Conservation (phyloP, 1,284 basidiomycete genomes). For the Ceratobasidium sp. region DNA sequence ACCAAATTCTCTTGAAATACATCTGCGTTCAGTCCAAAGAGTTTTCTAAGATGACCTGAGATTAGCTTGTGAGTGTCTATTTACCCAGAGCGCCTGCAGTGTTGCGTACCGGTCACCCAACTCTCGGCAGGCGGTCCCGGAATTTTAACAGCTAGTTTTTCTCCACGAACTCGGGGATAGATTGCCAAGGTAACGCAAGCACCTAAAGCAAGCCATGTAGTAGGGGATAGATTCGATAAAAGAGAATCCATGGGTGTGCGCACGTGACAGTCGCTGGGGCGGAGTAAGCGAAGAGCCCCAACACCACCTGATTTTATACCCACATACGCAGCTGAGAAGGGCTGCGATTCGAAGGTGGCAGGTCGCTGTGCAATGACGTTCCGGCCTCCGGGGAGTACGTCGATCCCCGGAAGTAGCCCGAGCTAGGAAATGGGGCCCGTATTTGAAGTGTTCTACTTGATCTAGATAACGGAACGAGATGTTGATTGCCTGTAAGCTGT, state of each 20-base stretch:
- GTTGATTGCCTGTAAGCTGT: too few species aligned
- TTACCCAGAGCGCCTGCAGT: too few species aligned
- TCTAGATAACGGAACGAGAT: too few species aligned
- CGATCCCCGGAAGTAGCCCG: neutral
- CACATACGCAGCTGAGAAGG: neutral
- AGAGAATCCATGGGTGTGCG: neutral
- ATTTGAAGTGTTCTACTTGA: too few species aligned
- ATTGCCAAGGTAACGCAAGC: neutral
- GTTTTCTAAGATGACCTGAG: constrained; percentile 21
- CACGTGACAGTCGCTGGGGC: neutral
- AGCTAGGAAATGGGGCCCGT: neutral
- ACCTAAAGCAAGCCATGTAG: constrained; percentile 17
- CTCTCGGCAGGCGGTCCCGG: constrained; percentile 9
- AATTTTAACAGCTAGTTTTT: constrained; percentile 3
- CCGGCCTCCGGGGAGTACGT: constrained; percentile 8
- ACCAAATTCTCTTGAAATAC: constrained; percentile 60
- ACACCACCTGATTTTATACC: neutral
- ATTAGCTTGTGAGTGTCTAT: too few species aligned
- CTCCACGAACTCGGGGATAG: neutral
- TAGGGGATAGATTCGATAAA: neutral
- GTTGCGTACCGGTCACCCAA: constrained; percentile 13
- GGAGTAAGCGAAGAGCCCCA: neutral
- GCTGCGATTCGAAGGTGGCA: too few species aligned
- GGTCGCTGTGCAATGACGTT: constrained; percentile 5
- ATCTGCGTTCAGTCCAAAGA: constrained; percentile 2